Base-by-base conservation (phyloP, 345 rosid species). In the Gossypium anomalum region DNA sequence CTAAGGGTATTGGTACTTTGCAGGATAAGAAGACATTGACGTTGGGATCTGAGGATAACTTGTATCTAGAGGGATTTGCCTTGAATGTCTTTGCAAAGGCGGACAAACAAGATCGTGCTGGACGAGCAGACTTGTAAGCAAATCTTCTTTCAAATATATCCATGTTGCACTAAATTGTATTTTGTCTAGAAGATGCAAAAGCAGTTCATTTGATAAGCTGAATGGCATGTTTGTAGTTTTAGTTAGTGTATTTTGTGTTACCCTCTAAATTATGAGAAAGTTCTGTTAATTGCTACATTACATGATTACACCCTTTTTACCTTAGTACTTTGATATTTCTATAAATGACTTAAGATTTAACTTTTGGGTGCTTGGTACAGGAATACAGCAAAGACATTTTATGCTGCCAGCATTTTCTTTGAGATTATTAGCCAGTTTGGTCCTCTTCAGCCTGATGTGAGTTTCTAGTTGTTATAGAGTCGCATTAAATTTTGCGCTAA, bases 341-440 rank as follows among this genome's bases (percentile, higher is more conserved):
- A 15, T 51, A 58, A 72, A 51, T 29, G 22, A 23, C 19, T 56
- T 15, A 8, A 59, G 43, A 75, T 34, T 80, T 55, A 59, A 62
- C 27, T 9, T 74, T 47, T 34, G 41, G 81, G 79, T 27, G 62
- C 57, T 78, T 81, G 29, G 80, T 68, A 59, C 98, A 95, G 99
- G 90, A 87, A 80, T 78, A 93, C 98, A 52, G 99, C 99, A 72
- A 95, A 95, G 85, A 95, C 98, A 16, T 95, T 95, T 79, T 95
- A 95, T 86, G 99, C 99, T 7, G 97, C 98, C 4, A 91, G 90
- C 87, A 89, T 95, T 60, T 95, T 95, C 90, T 95, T 95, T 77
- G 98, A 95, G 84, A 89, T 93, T 75, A 22, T 93, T 67, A 86
- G 77, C 78, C 99, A 95, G 82, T 95, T 91, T 85, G 98, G 99